Evolutionary conservation across 1,284 basidiomycete genomes (phyloP).

Genomic region (Ceratobasidium sp.): DNA sequence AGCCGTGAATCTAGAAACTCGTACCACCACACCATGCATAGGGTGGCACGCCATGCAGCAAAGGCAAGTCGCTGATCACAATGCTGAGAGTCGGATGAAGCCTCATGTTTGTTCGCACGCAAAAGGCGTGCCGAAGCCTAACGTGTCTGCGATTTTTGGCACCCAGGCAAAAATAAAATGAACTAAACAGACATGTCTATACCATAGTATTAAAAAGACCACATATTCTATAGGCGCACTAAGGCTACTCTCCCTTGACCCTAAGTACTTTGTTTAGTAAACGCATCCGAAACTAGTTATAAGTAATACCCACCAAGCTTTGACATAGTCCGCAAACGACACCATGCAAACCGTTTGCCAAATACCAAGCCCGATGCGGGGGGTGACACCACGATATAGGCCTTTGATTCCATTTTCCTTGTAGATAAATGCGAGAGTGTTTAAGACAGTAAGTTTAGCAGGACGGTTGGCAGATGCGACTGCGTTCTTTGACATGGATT

Average conservation of each 20-base stretch:
- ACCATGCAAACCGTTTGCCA: conserved; percentile 99
- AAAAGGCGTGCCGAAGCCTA: conserved; percentile 1
- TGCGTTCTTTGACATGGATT: conserved; percentile 91
- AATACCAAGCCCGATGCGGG: conserved; percentile 93
- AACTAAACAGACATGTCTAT: conserved; percentile 34
- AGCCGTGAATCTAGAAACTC: conserved; percentile 30
- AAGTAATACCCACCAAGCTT: conserved; percentile 67
- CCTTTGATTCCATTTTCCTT: conserved; percentile 96
- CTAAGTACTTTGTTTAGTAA: conserved; percentile 6
- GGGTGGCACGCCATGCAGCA: conserved; percentile 23
- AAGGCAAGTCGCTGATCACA: conserved; percentile 9
- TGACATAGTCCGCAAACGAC: conserved; percentile 95
- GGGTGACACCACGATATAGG: conserved; percentile 96
- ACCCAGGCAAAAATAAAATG: background rate
- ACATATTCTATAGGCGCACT: conserved; percentile 7
- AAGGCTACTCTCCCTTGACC: conserved; percentile 33
- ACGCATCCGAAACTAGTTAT: background rate
- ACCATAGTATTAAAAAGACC: conserved; percentile 19
- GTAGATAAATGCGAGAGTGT: conserved; percentile 93
- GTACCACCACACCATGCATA: conserved; percentile 34
- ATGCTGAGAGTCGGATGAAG: background rate
- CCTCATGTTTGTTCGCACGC: conserved; percentile 15
- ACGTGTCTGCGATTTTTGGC: background rate
- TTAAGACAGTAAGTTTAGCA: conserved; percentile 89
- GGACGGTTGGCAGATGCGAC: conserved; percentile 80